phyloP scores from a whole-genome alignment of 768 basidiomycete genomes.

The Podaxis sp. region DNA sequence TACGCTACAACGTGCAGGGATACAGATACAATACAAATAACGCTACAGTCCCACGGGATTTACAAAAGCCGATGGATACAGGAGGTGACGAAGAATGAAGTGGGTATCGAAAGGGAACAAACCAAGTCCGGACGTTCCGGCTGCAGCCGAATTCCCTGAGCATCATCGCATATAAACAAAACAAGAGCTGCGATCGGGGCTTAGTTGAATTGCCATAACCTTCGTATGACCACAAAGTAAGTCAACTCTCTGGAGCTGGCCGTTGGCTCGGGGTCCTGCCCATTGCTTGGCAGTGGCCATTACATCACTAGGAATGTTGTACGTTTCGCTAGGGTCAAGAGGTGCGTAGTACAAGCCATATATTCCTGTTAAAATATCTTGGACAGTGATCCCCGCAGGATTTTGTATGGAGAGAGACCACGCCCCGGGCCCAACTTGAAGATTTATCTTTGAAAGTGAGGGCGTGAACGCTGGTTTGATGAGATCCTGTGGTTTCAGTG shows the following conservation, averaged over 20 bases:
- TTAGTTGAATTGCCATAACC: not conserved
- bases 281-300: not conserved
- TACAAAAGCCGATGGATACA: not conserved
- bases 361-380: constrained; percentile 8
- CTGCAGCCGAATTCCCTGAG: not conserved
- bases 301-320: not conserved
- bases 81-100: not conserved
- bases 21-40: not conserved
- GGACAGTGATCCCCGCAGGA: constrained; percentile 6
- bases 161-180: not conserved
- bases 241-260: not conserved
- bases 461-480: constrained; percentile 5
- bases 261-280: not conserved
- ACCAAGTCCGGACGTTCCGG: not conserved
- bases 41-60: not conserved
- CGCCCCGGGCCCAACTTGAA: not conserved
- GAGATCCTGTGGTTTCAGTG: not conserved
- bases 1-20: not conserved
- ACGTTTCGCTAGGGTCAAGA: not conserved
- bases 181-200: not conserved
- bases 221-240: not conserved
- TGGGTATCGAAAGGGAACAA: not conserved
- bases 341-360: not conserved
- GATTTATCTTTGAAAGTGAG: not conserved
- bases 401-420: constrained; percentile 1